Conservation (phyloP, 805 yeast genomes). For the Suhomyces xylopsoci region DNA sequence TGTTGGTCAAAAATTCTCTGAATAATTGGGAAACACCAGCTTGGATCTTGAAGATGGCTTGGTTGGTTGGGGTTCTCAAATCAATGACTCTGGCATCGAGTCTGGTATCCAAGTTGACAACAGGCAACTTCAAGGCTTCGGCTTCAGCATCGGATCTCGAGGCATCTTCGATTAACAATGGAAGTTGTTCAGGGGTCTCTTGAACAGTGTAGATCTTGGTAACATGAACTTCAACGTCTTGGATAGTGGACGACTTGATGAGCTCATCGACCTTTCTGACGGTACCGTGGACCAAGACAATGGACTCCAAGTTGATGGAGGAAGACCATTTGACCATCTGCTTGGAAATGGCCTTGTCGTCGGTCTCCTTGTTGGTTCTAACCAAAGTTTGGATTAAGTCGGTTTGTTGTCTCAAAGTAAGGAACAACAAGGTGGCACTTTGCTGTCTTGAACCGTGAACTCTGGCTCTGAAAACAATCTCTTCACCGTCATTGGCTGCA, state of each 20-base stretch:
- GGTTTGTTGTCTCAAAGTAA: constrained; percentile 88
- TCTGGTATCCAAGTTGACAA: constrained; percentile 94
- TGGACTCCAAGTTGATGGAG: constrained; percentile 79
- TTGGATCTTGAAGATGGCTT: constrained; percentile 93
- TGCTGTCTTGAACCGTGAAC: constrained; percentile 91
- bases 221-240: constrained; percentile 82
- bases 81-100: constrained; percentile 94
- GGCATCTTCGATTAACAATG: constrained; percentile 95
- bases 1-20: constrained; percentile 74
- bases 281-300: constrained; percentile 84
- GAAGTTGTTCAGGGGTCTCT: constrained; percentile 89
- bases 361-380: constrained; percentile 65
- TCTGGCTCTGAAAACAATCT: constrained; percentile 88
- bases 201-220: constrained; percentile 70
- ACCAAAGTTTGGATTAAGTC: constrained; percentile 80
- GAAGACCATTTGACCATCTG: constrained; percentile 97
- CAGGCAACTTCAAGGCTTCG: constrained; percentile 85
- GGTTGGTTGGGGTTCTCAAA: constrained; percentile 94
- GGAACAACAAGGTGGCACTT: constrained; percentile 90
- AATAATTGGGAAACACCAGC: constrained; percentile 85
- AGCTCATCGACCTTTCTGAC: constrained; percentile 83
- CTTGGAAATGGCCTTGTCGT: constrained; percentile 58
- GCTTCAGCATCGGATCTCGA: constrained; percentile 93
- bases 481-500: constrained; percentile 66
- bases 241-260: constrained; percentile 86